Conservation (phyloP, 352 stramenopile species). For the Globisporangium megalacanthum region DNA sequence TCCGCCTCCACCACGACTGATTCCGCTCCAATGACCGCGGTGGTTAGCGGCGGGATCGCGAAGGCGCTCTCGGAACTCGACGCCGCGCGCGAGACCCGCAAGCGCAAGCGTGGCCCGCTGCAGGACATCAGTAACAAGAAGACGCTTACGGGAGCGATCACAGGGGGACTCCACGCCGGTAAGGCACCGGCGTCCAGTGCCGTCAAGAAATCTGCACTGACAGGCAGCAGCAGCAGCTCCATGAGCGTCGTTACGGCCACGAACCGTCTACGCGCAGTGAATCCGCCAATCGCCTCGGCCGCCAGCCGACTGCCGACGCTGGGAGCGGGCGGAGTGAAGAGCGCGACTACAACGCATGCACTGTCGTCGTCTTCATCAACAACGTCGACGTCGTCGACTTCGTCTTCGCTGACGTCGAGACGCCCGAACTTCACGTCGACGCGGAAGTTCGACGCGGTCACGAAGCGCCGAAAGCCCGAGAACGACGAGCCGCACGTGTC, state of each 20-base stretch:
- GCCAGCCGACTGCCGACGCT: constrained; percentile 6
- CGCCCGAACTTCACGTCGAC: constrained; percentile 2
- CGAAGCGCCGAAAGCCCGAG: constrained; percentile 44
- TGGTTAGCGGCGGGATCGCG: constrained; percentile 4
- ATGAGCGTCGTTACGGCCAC: constrained; percentile 14
- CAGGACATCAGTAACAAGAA: constrained; percentile 83
- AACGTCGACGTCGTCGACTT: background rate
- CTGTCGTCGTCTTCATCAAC: background rate
- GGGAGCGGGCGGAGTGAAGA: constrained; percentile 1
- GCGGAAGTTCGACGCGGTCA: constrained; percentile 20
- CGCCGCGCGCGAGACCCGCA: constrained; percentile 33
- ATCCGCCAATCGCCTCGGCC: background rate
- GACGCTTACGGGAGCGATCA: constrained; percentile 5
- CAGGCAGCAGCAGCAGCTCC: constrained; percentile 1
- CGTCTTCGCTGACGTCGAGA: background rate
- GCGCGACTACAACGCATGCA: background rate
- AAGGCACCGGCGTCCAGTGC: constrained; percentile 11
- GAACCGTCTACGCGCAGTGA: constrained; percentile 12
- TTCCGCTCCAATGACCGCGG: background rate
- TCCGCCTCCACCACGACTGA: background rate
- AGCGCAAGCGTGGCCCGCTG: constrained; percentile 70
- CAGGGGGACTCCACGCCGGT: constrained; percentile 1
- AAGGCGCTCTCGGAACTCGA: constrained; percentile 15
- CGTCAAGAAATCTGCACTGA: constrained; percentile 18
- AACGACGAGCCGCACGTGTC: constrained; percentile 23